Evolutionary conservation across 2,329 filamentous ascomycete genomes (phyloP).

Genomic region (Hortaea werneckii): DNA sequence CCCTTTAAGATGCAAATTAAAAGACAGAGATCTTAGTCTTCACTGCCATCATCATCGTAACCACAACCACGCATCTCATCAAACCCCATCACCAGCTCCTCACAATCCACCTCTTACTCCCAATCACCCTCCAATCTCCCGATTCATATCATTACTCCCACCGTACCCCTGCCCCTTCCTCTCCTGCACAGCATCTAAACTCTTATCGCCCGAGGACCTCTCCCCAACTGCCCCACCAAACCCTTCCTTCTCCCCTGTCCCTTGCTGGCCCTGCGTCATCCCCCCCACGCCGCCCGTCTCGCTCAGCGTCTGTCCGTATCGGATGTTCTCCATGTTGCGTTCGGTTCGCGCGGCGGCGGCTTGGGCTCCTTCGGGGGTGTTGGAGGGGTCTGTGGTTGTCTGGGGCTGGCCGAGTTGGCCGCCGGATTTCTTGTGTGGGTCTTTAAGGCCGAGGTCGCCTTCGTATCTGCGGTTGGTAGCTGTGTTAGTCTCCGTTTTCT

Average conservation of each 20-base stretch:
- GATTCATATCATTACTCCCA: conserved; percentile 30
- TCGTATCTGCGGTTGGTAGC: conserved; percentile 41
- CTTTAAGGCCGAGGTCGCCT: conserved; percentile 40
- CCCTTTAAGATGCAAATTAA: too few species aligned
- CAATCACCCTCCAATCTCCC: conserved; percentile 37
- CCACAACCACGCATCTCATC: too few species aligned
- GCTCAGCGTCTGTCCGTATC: conserved; percentile 47
- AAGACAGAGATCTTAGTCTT: too few species aligned
- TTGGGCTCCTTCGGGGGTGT: conserved; percentile 22
- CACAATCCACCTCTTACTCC: background rate
- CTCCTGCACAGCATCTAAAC: conserved; percentile 7
- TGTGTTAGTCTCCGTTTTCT: background rate
- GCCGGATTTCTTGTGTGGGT: conserved; percentile 42
- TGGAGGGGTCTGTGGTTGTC: conserved; percentile 24
- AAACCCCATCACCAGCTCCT: too few species aligned
- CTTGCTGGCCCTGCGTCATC: conserved; percentile 34
- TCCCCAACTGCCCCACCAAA: conserved; percentile 27
- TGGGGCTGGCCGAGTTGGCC: conserved; percentile 42
- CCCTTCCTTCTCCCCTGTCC: conserved; percentile 29
- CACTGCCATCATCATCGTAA: too few species aligned
- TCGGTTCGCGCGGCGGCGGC: conserved; percentile 29
- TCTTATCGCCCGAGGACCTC: conserved; percentile 27
- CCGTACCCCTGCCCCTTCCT: conserved; percentile 31
- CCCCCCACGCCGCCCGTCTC: conserved; percentile 45
- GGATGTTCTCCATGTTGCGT: conserved; percentile 41